Evolutionary conservation across 163 green algal species (phyloP), one percentile per base, ranked within the genome.

Genomic region (Scenedesmus sp.): DNA sequence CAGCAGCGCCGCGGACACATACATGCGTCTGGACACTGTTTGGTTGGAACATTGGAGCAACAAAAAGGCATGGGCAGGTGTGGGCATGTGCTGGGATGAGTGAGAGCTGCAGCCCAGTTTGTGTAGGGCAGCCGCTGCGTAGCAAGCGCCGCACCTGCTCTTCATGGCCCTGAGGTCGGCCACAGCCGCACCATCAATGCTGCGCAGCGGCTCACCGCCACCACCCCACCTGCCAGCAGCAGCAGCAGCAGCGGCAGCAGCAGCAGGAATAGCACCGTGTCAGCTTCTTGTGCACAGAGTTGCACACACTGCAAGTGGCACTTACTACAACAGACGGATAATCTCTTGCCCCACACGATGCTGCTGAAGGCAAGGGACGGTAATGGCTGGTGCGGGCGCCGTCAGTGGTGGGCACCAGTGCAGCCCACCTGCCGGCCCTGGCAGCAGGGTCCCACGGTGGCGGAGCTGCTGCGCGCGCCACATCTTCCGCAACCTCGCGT

Each of bases 391-490:
- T 26, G 72, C 72, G 18, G 3, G 33, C 72, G 30, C 72, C n/a
- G n/a, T n/a, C n/a, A n/a, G 10, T 22, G 20, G 51, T 3, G 7
- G 51, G 12, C 12, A 18, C 51, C 7, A 61, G 51, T 22, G 51
- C 51, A 61, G 51, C 51, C 72, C 33, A 81, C 43, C 84, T 81
- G 16, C 37, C 56, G 30, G 86, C 86, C 33, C 83, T 76, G 46
- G 83, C 88, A 42, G 79, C 88, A 18, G 83, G 82, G 61, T 94
- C 91, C 91, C 91, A 94, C 1, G 91, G 88, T 59, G 81, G 79
- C 40, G 88, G 91, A 35, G 88, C 88, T 44, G 83, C 87, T 24
- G 80, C 84, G 2, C 70, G 80, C 2, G 76, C 44, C n/a, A 76
- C 91, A 61, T 86, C 88, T 53, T 91, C 86, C 42, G 86, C 72